Evolutionary conservation across 306 rosid genomes (phyloP).

Genomic region (Medicago ruthenica): DNA sequence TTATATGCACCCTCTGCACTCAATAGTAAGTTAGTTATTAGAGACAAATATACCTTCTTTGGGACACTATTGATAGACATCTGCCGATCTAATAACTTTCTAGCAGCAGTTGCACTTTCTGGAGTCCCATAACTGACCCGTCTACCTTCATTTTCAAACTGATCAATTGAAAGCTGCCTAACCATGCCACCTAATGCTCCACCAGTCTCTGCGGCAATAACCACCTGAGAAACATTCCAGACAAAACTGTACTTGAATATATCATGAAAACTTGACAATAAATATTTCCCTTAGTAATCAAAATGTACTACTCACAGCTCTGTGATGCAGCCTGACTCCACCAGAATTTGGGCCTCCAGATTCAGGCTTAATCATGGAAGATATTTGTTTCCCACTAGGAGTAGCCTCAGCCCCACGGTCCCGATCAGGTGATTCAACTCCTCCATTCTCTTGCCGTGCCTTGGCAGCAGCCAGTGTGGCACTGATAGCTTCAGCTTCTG

Average conservation of each 20-base stretch:
- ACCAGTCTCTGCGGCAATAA: conserved; percentile 99
- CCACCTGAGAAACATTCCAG: conserved; percentile 72
- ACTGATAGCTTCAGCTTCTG: conserved; percentile 99
- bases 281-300: conserved; percentile 31
- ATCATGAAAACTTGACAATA: conserved; percentile 29
- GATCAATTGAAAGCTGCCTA: conserved; percentile 98
- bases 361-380: conserved; percentile 92
- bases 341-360: conserved; percentile 80
- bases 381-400: conserved; percentile 91
- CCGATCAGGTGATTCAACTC: conserved; percentile 90
- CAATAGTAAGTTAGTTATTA: conserved; percentile 20
- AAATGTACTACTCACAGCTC: conserved; percentile 83
- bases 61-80: conserved; percentile 99
- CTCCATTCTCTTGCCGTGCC: conserved; percentile 97
- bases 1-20: conserved; percentile 3
- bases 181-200: conserved; percentile 99
- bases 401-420: conserved; percentile 98
- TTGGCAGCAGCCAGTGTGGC: conserved; percentile 99
- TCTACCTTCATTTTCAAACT: conserved; percentile 99
- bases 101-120: conserved; percentile 97
- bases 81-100: conserved; percentile 94
- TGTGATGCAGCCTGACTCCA: conserved; percentile 96
- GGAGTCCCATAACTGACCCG: conserved; percentile 99
- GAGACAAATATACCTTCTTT: conserved; percentile 71
- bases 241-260: conserved; percentile 30